phyloP scores from a whole-genome alignment of 2,329 filamentous ascomycete species.

The Aspergillus jensenii region DNA sequence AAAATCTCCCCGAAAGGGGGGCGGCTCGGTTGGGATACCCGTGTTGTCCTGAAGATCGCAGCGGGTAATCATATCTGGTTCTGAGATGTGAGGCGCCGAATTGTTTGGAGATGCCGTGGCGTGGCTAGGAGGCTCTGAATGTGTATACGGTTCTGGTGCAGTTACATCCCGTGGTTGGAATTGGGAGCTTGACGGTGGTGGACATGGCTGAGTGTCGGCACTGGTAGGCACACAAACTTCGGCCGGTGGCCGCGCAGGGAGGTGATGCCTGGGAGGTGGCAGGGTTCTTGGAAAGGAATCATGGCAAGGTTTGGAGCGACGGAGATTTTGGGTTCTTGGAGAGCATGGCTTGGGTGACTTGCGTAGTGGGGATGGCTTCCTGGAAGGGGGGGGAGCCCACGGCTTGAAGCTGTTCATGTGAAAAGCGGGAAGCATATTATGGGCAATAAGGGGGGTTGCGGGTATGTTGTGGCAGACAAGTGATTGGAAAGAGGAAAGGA shows the following conservation, averaged over 20 bases:
- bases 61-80: conserved; percentile 3
- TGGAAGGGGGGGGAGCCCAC: conserved; percentile 6
- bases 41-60: conserved; percentile 7
- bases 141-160: conserved; percentile 5
- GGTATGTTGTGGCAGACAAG: background rate
- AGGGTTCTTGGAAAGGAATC: conserved; percentile 11
- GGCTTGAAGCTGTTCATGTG: conserved; percentile 11
- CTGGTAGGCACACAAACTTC: conserved; percentile 14
- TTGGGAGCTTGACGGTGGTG: background rate
- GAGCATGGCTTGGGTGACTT: conserved; percentile 1
- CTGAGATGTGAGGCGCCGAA: conserved; percentile 4
- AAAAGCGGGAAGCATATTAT: conserved; percentile 12
- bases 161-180: conserved; percentile 6
- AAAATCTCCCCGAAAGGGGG: conserved; percentile 11
- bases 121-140: background rate
- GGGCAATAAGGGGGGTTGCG: background rate
- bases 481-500: conserved; percentile 1
- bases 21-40: conserved; percentile 8
- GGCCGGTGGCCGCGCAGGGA: conserved; percentile 11
- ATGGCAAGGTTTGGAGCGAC: conserved; percentile 7
- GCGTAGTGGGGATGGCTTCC: background rate
- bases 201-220: conserved; percentile 6
- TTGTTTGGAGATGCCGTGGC: conserved; percentile 4
- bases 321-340: conserved; percentile 3
- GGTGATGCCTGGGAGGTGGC: conserved; percentile 12